phyloP scores from a whole-genome alignment of 2,329 filamentous ascomycete genomes.

The Aspergillus clavatus region DNA sequence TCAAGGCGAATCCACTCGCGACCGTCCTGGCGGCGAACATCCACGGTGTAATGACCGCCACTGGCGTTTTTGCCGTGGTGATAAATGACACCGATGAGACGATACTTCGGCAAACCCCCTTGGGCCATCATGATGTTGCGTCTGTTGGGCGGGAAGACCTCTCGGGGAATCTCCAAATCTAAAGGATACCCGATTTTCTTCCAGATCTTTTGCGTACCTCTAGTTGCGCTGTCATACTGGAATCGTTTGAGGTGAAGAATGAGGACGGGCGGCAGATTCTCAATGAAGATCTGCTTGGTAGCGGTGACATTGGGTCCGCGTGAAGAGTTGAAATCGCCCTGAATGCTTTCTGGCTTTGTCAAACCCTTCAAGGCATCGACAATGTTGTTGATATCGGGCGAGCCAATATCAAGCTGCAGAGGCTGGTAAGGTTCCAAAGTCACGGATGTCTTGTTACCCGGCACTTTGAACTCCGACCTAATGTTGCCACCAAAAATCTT shows the following conservation, averaged over 20 bases:
- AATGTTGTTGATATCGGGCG: constrained; percentile 81
- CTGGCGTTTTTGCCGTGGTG: constrained; percentile 97
- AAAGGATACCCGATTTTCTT: constrained; percentile 95
- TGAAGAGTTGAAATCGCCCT: constrained; percentile 76
- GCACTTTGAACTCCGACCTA: constrained; percentile 80
- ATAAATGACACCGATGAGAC: constrained; percentile 85
- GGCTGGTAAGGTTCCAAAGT: constrained; percentile 92
- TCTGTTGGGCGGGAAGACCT: constrained; percentile 75
- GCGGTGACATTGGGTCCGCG: constrained; percentile 71
- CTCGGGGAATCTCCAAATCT: constrained; percentile 87
- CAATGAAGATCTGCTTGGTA: constrained; percentile 93
- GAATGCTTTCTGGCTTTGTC: constrained; percentile 76
- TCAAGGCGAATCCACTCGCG: constrained; percentile 94
- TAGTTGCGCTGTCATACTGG: constrained; percentile 80
- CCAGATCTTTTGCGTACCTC: constrained; percentile 93
- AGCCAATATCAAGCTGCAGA: constrained; percentile 88
- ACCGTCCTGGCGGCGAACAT: constrained; percentile 90
- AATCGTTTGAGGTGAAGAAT: constrained; percentile 97
- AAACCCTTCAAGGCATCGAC: constrained; percentile 82
- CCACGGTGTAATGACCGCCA: constrained; percentile 96
- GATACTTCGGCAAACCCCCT: constrained; percentile 73
- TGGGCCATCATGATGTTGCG: constrained; percentile 61
- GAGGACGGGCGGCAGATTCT: constrained; percentile 81
- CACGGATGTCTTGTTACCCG: constrained; percentile 82
- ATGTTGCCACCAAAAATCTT: constrained; percentile 93